A percentile compares a stretch with the other conserved stretches of the same genome.
These are phyloP conservation scores for Tuctoria greenei DNA, from an alignment of 176 grass and related monocot genomes.

Conservation along the genomic window DNA sequence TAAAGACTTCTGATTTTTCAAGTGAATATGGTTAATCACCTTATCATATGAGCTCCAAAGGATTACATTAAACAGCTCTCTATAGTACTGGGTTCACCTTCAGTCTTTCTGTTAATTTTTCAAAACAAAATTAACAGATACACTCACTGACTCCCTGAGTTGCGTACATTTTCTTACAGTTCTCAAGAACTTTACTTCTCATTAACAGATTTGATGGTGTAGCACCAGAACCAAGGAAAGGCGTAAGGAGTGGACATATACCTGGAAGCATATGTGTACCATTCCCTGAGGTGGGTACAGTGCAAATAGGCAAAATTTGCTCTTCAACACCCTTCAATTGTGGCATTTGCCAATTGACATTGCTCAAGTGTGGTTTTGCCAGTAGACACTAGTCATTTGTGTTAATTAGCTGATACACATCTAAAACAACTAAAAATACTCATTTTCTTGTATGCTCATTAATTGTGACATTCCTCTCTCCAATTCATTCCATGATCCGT, in stretches of 20 bases:
- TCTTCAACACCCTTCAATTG: too few relatives aligned
- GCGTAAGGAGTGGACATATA: slow-evolving; percentile 86
- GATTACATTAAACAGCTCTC: background rate
- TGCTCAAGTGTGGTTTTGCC: too few relatives aligned
- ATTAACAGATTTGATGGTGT: slow-evolving; percentile 81
- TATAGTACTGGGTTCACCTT: background rate
- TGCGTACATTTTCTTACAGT: background rate
- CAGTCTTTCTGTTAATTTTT: background rate
- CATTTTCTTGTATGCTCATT: too few relatives aligned
- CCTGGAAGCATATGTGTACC: slow-evolving; percentile 78
- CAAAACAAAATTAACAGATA: background rate
- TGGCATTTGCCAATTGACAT: too few relatives aligned
- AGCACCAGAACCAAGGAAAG: slow-evolving; percentile 83
- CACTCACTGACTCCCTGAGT: background rate
- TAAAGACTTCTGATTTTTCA: background rate
- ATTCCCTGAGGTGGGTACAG: slow-evolving; percentile 58
- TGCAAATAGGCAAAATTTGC: background rate
- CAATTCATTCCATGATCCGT: slow-evolving; percentile 22
- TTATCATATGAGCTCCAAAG: background rate
- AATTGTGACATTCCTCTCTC: too few relatives aligned
- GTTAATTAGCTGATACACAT: too few relatives aligned
- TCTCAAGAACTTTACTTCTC: background rate
- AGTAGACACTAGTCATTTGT: too few relatives aligned
- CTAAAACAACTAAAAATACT: too few relatives aligned
- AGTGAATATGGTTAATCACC: background rate